Conservation (phyloP, 1,284 basidiomycete genomes). For the Mycocalia duriaeana region DNA sequence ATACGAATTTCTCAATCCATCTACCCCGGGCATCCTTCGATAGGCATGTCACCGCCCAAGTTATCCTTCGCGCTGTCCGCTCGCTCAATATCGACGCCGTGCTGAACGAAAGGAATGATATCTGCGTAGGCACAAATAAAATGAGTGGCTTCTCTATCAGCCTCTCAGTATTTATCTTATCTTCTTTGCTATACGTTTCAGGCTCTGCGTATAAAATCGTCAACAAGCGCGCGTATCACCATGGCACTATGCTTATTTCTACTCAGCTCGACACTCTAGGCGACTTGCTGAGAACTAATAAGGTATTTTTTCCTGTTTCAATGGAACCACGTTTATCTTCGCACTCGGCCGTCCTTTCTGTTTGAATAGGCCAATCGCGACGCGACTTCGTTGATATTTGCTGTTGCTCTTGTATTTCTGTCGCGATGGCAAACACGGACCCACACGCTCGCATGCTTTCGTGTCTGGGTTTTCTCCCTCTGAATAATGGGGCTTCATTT, state of each 20-base stretch:
- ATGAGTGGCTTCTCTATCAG: slow-evolving; percentile 46
- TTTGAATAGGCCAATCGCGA: no score
- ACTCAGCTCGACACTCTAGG: slow-evolving; percentile 71
- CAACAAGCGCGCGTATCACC: slow-evolving; percentile 89
- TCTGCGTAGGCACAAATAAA: slow-evolving; percentile 81
- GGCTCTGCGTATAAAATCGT: slow-evolving; percentile 98
- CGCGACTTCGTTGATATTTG: no score
- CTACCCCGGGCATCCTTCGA: slow-evolving; percentile 81
- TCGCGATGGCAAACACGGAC: no score
- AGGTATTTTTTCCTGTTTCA: slow-evolving; percentile 51
- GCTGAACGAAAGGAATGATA: slow-evolving; percentile 90
- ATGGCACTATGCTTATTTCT: slow-evolving; percentile 98
- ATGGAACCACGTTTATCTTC: no score
- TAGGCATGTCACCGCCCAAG: slow-evolving; percentile 71
- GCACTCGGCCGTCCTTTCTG: no score
- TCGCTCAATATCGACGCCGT: slow-evolving; percentile 67
- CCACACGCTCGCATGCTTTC: no score
- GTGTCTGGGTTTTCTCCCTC: no score
- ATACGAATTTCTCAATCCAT: slow-evolving; percentile 96
- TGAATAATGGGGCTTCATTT: no score
- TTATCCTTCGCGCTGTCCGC: slow-evolving; percentile 79
- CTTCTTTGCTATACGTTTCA: slow-evolving; percentile 63
- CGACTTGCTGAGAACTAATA: slow-evolving; percentile 64
- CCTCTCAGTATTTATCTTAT: slow-evolving; percentile 1
- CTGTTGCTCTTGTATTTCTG: no score